Percentiles rank a stretch among this genome's conserved stretches.
Conservation (phyloP, 139 green algal species). For the Asterochloris erici region DNA sequence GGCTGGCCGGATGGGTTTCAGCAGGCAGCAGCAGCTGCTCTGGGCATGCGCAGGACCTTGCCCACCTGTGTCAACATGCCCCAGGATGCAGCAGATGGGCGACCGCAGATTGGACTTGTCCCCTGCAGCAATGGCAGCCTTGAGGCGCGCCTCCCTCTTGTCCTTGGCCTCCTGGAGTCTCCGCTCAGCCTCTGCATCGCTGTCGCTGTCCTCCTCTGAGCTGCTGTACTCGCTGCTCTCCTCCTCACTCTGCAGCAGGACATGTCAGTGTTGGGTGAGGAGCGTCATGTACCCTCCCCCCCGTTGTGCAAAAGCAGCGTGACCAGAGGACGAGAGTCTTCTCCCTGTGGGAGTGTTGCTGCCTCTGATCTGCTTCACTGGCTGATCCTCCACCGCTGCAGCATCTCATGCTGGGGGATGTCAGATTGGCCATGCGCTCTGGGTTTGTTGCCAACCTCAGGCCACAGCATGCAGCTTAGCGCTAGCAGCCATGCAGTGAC, state of each 20-base stretch:
- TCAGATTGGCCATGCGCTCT: too few species aligned
- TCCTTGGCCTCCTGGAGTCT: conserved; percentile 39
- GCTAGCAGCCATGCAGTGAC: too few species aligned
- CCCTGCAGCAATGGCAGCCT: conserved; percentile 48
- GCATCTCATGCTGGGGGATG: too few species aligned
- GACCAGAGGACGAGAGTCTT: too few species aligned
- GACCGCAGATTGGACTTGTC: conserved; percentile 81
- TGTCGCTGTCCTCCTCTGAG: conserved; percentile 59
- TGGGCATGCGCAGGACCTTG: too few species aligned
- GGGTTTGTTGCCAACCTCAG: too few species aligned
- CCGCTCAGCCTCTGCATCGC: conserved; percentile 53
- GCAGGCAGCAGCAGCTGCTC: not conserved
- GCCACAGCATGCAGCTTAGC: too few species aligned
- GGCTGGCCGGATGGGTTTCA: not conserved
- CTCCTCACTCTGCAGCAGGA: conserved; percentile 15
- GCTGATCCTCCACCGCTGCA: too few species aligned
- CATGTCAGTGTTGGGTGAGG: not conserved
- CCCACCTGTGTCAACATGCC: conserved; percentile 94
- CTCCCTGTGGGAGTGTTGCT: too few species aligned
- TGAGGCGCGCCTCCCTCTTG: conserved; percentile 55
- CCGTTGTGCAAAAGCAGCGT: too few species aligned
- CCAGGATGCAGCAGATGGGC: conserved; percentile 99
- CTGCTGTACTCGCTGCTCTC: conserved; percentile 42
- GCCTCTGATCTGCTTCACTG: too few species aligned
- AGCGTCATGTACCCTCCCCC: too few species aligned